Percentiles rank a stretch among this genome's conserved stretches.
phyloP scores from a whole-genome alignment of 2,329 filamentous ascomycete species.

The Xylaria sp. region DNA sequence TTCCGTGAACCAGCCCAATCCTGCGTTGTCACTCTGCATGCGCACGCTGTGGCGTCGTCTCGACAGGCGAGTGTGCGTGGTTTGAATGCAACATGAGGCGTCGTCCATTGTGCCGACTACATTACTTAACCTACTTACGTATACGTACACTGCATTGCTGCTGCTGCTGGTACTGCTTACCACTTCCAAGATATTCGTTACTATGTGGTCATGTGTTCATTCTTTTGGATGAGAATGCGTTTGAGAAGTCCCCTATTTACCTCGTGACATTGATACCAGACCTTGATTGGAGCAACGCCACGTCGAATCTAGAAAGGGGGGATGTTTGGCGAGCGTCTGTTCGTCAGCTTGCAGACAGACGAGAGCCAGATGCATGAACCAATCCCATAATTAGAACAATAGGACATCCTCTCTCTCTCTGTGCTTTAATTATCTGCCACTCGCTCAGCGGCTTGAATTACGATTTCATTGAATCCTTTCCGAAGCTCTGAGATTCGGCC shows the following conservation, averaged over 20 bases:
- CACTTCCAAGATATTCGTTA: background rate
- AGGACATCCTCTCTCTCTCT: slow-evolving; percentile 3
- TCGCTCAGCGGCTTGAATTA: slow-evolving; percentile 29
- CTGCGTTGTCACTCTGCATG: slow-evolving; percentile 31
- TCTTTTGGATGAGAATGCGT: background rate
- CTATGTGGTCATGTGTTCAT: background rate
- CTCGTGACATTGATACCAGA: slow-evolving; percentile 5
- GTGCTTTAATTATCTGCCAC: background rate
- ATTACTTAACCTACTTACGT: background rate
- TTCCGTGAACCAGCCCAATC: slow-evolving; percentile 3
- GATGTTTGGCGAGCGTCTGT: slow-evolving; percentile 4
- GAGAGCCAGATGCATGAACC: slow-evolving; percentile 9
- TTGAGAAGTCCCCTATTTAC: background rate
- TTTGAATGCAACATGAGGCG: slow-evolving; percentile 19
- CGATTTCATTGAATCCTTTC: background rate
- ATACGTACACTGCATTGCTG: background rate
- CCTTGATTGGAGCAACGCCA: slow-evolving; percentile 17
- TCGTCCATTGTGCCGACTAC: slow-evolving; percentile 13
- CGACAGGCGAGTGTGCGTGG: background rate
- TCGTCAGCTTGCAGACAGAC: slow-evolving; percentile 4
- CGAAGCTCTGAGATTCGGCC: background rate
- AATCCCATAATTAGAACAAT: slow-evolving; percentile 33
- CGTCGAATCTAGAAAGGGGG: slow-evolving; percentile 7
- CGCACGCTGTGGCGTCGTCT: slow-evolving; percentile 5
- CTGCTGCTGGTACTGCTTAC: slow-evolving; percentile 3